phyloP scores from a whole-genome alignment of 768 basidiomycete species.

The Suillus brevipes region DNA sequence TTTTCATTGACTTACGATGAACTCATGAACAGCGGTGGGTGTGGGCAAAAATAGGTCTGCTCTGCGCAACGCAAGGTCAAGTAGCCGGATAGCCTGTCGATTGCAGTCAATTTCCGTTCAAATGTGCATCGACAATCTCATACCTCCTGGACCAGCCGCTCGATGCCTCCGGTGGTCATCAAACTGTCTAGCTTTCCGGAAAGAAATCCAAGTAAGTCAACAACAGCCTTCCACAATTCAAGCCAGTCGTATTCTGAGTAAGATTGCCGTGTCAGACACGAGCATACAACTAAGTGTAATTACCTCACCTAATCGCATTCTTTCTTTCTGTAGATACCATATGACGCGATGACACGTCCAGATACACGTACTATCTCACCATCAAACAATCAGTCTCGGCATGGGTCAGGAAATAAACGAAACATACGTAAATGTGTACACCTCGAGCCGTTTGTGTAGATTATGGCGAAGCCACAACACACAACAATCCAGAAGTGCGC shows the following conservation, averaged over 20 bases:
- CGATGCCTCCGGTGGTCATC: conserved; percentile 52
- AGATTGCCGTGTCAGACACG: conserved; percentile 5
- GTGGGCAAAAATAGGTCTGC: conserved; percentile 56
- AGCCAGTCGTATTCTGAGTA: conserved; percentile 63
- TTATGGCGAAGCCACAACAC: conserved; percentile 72
- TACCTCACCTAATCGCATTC: conserved; percentile 52
- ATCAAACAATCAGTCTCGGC: neutral
- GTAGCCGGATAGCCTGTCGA: conserved; percentile 48
- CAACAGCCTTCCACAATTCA: conserved; percentile 59
- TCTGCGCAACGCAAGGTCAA: conserved; percentile 52
- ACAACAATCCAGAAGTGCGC: conserved; percentile 66
- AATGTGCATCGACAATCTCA: conserved; percentile 11
- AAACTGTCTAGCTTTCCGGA: conserved; percentile 54
- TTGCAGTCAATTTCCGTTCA: conserved; percentile 1
- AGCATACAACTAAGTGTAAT: neutral
- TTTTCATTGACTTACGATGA: conserved; percentile 51
- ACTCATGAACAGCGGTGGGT: conserved; percentile 54
- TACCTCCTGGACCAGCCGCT: conserved; percentile 57
- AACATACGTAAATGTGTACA: conserved; percentile 55
- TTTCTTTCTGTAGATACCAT: conserved; percentile 56
- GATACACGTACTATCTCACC: conserved; percentile 49
- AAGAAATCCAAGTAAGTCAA: conserved; percentile 57
- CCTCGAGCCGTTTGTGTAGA: conserved; percentile 60
- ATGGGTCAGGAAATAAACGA: neutral
- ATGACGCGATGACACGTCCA: conserved; percentile 54